Evolutionary conservation across 1,139 yeast genomes (phyloP).

Genomic region (Magnusiomyces suaveolens): DNA sequence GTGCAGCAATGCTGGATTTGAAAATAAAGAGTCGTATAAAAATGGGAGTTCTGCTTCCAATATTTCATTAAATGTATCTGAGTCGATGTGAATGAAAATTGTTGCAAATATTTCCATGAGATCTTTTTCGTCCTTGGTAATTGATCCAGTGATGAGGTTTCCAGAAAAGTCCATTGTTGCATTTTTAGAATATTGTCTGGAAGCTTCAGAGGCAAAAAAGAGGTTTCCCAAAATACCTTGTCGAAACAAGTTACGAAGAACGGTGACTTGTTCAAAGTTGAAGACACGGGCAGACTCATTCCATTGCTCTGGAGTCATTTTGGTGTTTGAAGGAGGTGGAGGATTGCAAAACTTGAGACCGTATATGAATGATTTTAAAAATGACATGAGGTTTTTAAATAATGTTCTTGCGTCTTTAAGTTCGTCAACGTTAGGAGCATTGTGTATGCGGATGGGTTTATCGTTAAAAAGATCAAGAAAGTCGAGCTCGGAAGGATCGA

Average conservation of each 20-base stretch:
- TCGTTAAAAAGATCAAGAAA: constrained; percentile 41
- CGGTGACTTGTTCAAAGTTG: constrained; percentile 70
- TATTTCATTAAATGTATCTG: constrained; percentile 91
- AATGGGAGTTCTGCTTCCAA: constrained; percentile 72
- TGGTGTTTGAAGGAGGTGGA: constrained; percentile 73
- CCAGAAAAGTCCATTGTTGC: constrained; percentile 38
- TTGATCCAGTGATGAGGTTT: constrained; percentile 41
- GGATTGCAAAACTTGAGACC: constrained; percentile 89
- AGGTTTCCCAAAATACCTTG: constrained; percentile 78
- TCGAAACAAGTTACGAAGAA: constrained; percentile 65
- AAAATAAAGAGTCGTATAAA: constrained; percentile 68
- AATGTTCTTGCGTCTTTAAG: constrained; percentile 80
- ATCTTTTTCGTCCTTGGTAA: constrained; percentile 86
- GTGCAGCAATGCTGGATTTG: constrained; percentile 79
- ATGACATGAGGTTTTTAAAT: constrained; percentile 82
- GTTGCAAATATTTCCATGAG: constrained; percentile 93
- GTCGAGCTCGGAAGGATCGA: constrained; percentile 28
- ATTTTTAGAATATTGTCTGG: constrained; percentile 17
- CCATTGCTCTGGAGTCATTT: constrained; percentile 65
- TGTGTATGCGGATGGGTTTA: constrained; percentile 41
- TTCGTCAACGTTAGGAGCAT: constrained; percentile 45
- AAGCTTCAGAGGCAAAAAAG: constrained; percentile 50
- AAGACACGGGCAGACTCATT: constrained; percentile 78
- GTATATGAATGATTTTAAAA: constrained; percentile 79
- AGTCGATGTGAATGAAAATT: constrained; percentile 86